phyloP scores from a whole-genome alignment of 2,329 filamentous ascomycete genomes.

The Cladosporium oxysporum region DNA sequence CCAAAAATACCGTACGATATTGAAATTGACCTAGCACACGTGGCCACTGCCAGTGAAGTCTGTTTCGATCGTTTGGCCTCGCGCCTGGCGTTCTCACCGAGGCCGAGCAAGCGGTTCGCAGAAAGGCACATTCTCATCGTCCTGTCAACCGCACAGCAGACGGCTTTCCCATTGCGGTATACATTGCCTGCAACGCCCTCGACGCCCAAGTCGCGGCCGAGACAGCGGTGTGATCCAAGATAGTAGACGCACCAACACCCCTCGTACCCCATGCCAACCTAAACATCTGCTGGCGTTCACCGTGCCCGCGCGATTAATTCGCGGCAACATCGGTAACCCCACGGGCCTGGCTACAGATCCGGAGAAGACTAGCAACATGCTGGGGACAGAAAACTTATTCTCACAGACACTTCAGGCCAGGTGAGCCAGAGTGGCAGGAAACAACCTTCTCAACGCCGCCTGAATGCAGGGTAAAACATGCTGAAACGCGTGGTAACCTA shows the following conservation, averaged over 20 bases:
- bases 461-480: background rate
- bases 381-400: slow-evolving; percentile 12
- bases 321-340: slow-evolving; percentile 9
- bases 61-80: background rate
- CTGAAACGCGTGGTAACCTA: slow-evolving; percentile 1
- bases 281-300: background rate
- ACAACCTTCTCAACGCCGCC: background rate
- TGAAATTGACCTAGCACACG: background rate
- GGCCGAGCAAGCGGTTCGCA: background rate
- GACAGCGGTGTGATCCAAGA: slow-evolving; percentile 5
- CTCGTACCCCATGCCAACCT: background rate
- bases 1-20: background rate
- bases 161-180: slow-evolving; percentile 2
- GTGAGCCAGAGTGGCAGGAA: background rate
- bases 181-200: background rate
- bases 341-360: slow-evolving; percentile 3
- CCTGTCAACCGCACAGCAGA: background rate
- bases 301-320: background rate
- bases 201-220: background rate
- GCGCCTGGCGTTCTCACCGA: background rate
- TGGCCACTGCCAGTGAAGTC: background rate
- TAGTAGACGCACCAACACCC: background rate
- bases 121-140: slow-evolving; percentile 1
- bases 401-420: background rate
- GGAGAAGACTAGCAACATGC: slow-evolving; percentile 11